Base-by-base conservation (phyloP, 805 yeast genomes). In the Nakazawaea wickerhamii region DNA sequence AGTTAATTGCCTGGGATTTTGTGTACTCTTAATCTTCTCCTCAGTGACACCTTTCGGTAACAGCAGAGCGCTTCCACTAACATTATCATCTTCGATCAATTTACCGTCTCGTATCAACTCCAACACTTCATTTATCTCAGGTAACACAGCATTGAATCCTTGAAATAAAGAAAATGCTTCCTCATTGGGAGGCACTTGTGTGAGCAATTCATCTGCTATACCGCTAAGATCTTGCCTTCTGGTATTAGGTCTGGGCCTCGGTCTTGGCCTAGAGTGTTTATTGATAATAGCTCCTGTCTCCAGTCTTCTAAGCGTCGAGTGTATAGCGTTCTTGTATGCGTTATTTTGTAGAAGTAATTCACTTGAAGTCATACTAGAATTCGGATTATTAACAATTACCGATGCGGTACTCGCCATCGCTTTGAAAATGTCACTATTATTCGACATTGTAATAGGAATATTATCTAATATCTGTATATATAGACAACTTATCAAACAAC, bases 101-200 rank as follows among this genome's bases (percentile, higher is more conserved):
- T 20, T 44, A 41, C 53, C 60, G 38, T 49, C 52, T 49, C 44
- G 55, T 46, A 41, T 50, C 49, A 46, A 52, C 34, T 47, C 61
- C 54, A 69, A 57, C 32, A 65, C 67, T 45, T 69, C 75, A 47
- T 73, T 65, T n/a, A 73, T 60, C 14, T 73, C 73, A 1, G 79
- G 78, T 27, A 71, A 55, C 1, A 75, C 65, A 4, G 87, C 85
- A 51, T 70, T 68, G 54, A 84, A 81, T 1, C 90, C 89, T 58
- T 83, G 90, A 52, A 73, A 81, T 18, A 84, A 59, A 3, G 88
- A 76, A 48, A 75, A 76, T 8, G 56, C 52, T 14, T 54, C 55
- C 4, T 45, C 49, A 23, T 38, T 48, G 21, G 35, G 26, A 14
- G 86, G 85, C 14, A 81, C 59, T 39, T 79, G 77, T 6, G 61